Evolutionary conservation across 2,329 filamentous ascomycete species (phyloP).

Genomic region (Colletotrichum neosansevieriae): DNA sequence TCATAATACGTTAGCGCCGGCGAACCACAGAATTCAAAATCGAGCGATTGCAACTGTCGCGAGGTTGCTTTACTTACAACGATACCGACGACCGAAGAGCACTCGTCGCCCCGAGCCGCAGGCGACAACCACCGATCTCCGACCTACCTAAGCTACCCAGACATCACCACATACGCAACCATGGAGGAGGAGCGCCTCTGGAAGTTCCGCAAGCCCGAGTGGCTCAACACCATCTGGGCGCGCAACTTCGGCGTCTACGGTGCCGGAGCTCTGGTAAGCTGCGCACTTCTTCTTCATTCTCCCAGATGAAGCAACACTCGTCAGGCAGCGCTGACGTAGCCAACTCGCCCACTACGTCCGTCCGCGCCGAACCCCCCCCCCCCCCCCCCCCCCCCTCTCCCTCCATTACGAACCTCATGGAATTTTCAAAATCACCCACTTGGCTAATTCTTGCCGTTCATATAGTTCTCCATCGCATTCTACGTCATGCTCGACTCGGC

Average conservation of each 20-base stretch:
- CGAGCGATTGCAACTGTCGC: neutral
- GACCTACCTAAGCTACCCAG: conserved; percentile 10
- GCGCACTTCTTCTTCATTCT: neutral
- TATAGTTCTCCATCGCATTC: conserved; percentile 75
- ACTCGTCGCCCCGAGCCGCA: conserved; percentile 17
- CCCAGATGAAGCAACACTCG: neutral
- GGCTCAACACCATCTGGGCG: conserved; percentile 73
- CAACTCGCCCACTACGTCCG: neutral
- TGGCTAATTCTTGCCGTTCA: conserved; percentile 23
- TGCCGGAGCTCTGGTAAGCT: conserved; percentile 71
- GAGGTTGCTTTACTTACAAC: neutral
- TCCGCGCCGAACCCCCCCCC: neutral
- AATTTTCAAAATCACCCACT: neutral
- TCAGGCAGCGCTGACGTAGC: neutral
- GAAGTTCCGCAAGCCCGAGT: conserved; percentile 75
- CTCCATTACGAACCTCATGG: neutral
- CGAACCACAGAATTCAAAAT: neutral
- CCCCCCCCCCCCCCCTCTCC: neutral
- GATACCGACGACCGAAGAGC: neutral
- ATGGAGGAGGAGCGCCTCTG: conserved; percentile 76
- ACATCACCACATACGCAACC: conserved; percentile 37
- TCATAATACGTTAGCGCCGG: neutral
- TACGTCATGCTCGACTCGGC: conserved; percentile 76
- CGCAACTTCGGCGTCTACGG: conserved; percentile 74
- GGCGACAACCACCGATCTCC: conserved; percentile 28